These are phyloP conservation scores for Lojkania enalia DNA, from an alignment of 2,329 filamentous ascomycete genomes.

Conservation along the genomic window DNA sequence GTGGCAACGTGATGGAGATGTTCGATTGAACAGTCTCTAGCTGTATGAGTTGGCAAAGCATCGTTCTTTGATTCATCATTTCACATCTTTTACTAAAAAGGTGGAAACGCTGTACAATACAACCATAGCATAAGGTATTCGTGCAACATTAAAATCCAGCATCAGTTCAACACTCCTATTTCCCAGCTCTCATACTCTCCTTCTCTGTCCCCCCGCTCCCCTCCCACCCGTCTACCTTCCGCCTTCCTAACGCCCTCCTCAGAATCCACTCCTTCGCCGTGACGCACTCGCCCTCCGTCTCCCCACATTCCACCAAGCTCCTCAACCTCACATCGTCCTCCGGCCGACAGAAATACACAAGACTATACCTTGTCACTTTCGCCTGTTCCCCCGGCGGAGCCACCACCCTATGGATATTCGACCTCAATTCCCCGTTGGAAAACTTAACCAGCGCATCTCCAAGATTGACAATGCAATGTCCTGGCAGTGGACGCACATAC, in stretches of 20 bases:
- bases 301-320: conserved; percentile 33
- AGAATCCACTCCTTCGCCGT: conserved; percentile 51
- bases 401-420: conserved; percentile 55
- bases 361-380: conserved; percentile 48
- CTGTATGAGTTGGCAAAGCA: no score
- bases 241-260: conserved; percentile 44
- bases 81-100: no score
- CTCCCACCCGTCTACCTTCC: conserved; percentile 36
- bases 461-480: conserved; percentile 54
- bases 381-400: conserved; percentile 53
- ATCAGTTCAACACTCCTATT: no score
- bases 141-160: no score
- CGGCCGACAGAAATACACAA: conserved; percentile 60
- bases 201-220: conserved; percentile 40
- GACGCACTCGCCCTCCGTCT: conserved; percentile 33
- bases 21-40: no score
- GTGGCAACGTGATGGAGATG: no score
- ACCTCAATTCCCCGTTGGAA: conserved; percentile 46
- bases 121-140: no score
- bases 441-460: conserved; percentile 55
- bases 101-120: no score
- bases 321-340: conserved; percentile 37
- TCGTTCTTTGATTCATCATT: no score
- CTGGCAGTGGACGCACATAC: conserved; percentile 57
- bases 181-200: conserved; percentile 7